phyloP scores from a whole-genome alignment of 768 basidiomycete species.

The Amanita pseudoporphyria region DNA sequence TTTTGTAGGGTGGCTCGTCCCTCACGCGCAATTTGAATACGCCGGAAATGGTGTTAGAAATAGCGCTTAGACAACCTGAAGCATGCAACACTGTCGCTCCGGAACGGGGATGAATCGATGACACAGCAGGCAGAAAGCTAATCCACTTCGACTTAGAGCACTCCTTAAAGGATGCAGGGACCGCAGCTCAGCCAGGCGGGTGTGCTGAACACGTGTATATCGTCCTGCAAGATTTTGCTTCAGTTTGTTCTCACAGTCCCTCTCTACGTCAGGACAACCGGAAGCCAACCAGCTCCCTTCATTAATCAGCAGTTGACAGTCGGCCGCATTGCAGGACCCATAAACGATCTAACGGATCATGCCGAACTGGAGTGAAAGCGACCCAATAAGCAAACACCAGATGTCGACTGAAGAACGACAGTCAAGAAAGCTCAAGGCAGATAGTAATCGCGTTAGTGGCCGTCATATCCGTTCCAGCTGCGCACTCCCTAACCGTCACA shows the following conservation, averaged over 20 bases:
- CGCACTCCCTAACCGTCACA: conserved; percentile 5
- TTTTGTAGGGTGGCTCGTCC: neutral
- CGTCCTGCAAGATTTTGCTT: conserved; percentile 11
- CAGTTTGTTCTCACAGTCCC: conserved; percentile 31
- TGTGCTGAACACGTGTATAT: conserved; percentile 42
- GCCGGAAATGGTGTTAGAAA: neutral
- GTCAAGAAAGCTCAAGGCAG: conserved; percentile 30
- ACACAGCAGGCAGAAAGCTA: too few species aligned
- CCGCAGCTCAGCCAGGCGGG: too few species aligned
- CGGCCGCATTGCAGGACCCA: conserved; percentile 9
- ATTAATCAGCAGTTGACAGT: neutral
- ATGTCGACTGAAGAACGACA: conserved; percentile 27
- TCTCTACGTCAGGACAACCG: conserved; percentile 22
- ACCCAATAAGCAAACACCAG: conserved; percentile 9
- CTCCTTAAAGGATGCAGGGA: too few species aligned
- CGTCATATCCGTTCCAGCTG: conserved; percentile 8
- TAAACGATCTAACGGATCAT: conserved; percentile 19
- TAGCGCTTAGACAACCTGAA: too few species aligned
- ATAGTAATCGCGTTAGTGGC: conserved; percentile 35
- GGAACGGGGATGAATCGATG: too few species aligned
- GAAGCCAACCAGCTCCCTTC: conserved; percentile 9
- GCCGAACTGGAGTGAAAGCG: conserved; percentile 18
- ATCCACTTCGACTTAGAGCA: too few species aligned
- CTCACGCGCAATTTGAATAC: too few species aligned
- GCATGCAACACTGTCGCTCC: too few species aligned